Evolutionary conservation across 176 grass and related monocot genomes (phyloP).

Genomic region (Ensete ventricosum): DNA sequence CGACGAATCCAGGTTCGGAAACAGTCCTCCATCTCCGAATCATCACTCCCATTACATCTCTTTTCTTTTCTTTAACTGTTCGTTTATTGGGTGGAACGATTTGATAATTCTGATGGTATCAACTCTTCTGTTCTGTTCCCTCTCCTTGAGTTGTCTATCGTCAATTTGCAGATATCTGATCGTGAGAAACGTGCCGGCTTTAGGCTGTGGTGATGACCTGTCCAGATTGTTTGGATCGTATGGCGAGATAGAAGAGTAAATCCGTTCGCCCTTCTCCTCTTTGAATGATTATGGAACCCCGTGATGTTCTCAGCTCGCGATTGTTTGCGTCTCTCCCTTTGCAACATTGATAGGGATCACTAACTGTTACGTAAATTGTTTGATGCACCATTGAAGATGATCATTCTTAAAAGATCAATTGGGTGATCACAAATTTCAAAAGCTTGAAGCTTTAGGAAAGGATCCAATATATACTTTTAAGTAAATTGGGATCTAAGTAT

Average conservation of each 20-base stretch:
- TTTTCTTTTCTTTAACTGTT: background rate
- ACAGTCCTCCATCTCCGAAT: background rate
- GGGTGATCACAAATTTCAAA: too few species aligned
- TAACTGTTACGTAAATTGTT: too few species aligned
- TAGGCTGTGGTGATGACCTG: conserved; percentile 78
- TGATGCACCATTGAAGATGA: too few species aligned
- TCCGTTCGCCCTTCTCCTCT: conserved; percentile 3
- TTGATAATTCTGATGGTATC: too few species aligned
- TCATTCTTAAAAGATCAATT: too few species aligned
- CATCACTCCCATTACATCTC: background rate
- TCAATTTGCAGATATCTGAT: conserved; percentile 59
- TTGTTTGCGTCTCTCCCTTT: too few species aligned
- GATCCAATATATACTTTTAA: too few species aligned
- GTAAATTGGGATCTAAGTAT: too few species aligned
- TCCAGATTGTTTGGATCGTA: conserved; percentile 51
- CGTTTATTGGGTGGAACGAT: too few species aligned
- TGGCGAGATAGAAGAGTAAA: conserved; percentile 69
- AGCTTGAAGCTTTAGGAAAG: too few species aligned
- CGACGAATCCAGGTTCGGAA: conserved; percentile 71
- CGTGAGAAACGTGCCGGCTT: conserved; percentile 78
- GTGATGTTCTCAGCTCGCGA: background rate
- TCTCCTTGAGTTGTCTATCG: background rate
- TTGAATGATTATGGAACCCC: background rate
- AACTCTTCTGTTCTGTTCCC: background rate
- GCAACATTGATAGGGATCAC: background rate